Conservation (phyloP, 257 asterid genomes). For the Echites panduratus region DNA sequence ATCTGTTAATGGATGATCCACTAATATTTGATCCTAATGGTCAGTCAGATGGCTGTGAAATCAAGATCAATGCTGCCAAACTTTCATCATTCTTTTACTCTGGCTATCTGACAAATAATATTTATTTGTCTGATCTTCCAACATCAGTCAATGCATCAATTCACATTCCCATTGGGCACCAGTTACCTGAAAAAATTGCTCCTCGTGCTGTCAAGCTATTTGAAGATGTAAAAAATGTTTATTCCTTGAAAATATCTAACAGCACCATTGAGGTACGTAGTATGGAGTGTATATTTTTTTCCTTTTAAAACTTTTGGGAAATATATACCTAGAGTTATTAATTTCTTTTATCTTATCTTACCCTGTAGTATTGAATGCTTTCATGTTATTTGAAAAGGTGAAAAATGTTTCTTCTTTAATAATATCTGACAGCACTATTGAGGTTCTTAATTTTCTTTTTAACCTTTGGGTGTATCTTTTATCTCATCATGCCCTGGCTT, state of each 20-base stretch:
- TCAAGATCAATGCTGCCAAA: constrained; percentile 37
- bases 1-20: constrained; percentile 41
- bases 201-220: constrained; percentile 33
- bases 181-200: constrained; percentile 22
- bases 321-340: neutral
- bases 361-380: no score
- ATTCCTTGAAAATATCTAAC: constrained; percentile 32
- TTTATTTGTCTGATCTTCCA: constrained; percentile 27
- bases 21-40: constrained; percentile 34
- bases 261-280: constrained; percentile 38
- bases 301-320: neutral
- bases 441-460: no score
- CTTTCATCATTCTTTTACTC: constrained; percentile 32
- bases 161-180: constrained; percentile 27
- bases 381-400: no score
- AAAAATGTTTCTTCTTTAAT: no score
- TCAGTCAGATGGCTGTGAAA: constrained; percentile 38
- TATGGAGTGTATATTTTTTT: neutral
- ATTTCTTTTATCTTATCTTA: neutral
- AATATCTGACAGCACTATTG: no score
- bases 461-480: no score
- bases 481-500: no score
- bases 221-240: constrained; percentile 27
- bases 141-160: constrained; percentile 29
- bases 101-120: constrained; percentile 41